Evolutionary conservation across 2,329 filamentous ascomycete species (phyloP).

Genomic region (Pseudogymnoascus sp.): DNA sequence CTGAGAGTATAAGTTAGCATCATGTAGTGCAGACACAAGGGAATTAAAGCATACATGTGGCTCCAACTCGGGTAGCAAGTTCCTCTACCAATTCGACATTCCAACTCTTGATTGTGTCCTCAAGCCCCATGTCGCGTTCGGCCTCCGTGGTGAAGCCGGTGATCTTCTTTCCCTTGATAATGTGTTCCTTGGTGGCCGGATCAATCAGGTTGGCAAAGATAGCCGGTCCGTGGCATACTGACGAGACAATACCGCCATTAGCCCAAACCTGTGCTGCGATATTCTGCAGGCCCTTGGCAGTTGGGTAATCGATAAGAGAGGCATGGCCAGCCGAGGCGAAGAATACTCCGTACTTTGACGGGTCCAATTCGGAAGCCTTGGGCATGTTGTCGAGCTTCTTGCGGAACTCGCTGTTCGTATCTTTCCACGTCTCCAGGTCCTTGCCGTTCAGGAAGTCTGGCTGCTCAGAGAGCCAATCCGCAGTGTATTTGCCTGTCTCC

Average conservation of each 20-base stretch:
- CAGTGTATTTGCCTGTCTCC: slow-evolving; percentile 37
- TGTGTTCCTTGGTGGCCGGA: slow-evolving; percentile 27
- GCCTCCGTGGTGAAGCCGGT: slow-evolving; percentile 36
- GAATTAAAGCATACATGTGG: slow-evolving; percentile 25
- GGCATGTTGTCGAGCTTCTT: slow-evolving; percentile 38
- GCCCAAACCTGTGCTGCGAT: slow-evolving; percentile 36
- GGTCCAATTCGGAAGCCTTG: slow-evolving; percentile 32
- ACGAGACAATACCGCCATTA: slow-evolving; percentile 35
- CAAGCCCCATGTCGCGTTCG: slow-evolving; percentile 30
- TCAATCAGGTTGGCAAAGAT: slow-evolving; percentile 33
- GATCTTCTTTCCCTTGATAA: slow-evolving; percentile 33
- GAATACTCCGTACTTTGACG: slow-evolving; percentile 31
- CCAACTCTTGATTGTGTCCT: slow-evolving; percentile 29
- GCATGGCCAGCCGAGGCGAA: slow-evolving; percentile 39
- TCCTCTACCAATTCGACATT: slow-evolving; percentile 30
- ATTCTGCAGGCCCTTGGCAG: slow-evolving; percentile 33
- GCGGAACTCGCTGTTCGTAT: slow-evolving; percentile 36
- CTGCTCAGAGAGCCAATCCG: slow-evolving; percentile 39
- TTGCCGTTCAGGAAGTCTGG: slow-evolving; percentile 36
- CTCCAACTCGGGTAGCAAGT: slow-evolving; percentile 25
- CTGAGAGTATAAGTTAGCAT: slow-evolving; percentile 2
- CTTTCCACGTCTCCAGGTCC: slow-evolving; percentile 34
- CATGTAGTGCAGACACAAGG: not conserved
- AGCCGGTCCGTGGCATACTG: slow-evolving; percentile 36
- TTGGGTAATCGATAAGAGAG: slow-evolving; percentile 40